Conservation (phyloP, 129 eudicot species). For the Centella asiatica region DNA sequence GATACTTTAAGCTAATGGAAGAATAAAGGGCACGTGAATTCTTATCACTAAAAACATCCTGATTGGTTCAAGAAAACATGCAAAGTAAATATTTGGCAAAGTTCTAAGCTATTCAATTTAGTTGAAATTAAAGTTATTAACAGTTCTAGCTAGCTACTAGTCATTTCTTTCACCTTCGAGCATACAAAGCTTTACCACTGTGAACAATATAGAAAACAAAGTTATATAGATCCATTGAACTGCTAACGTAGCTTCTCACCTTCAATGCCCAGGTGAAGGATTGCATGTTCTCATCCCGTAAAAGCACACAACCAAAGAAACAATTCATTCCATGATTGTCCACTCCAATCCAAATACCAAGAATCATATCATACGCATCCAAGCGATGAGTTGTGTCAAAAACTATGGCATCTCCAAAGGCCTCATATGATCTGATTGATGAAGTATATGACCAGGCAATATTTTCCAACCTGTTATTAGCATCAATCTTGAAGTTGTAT, state of each 20-base stretch:
- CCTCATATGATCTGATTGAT: conserved; percentile 46
- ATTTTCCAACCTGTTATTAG: conserved; percentile 68
- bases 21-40: background rate
- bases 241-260: conserved; percentile 32
- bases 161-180: background rate
- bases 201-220: background rate
- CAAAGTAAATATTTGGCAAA: background rate
- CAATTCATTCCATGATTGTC: conserved; percentile 71
- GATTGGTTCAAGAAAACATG: background rate
- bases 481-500: conserved; percentile 62
- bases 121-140: background rate
- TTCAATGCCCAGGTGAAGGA: conserved; percentile 82
- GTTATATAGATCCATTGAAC: conserved; percentile 8
- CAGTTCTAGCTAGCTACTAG: background rate
- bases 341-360: conserved; percentile 83
- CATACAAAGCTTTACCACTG: background rate
- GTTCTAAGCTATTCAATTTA: background rate
- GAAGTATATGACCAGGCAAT: conserved; percentile 84
- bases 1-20: no score
- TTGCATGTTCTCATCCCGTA: conserved; percentile 68
- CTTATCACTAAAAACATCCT: no score
- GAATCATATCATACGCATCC: conserved; percentile 85
- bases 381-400: conserved; percentile 79
- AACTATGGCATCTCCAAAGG: conserved; percentile 64
- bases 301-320: conserved; percentile 65